Conservation (phyloP, 1,139 yeast genomes). For the Suhomyces guaymorum region DNA sequence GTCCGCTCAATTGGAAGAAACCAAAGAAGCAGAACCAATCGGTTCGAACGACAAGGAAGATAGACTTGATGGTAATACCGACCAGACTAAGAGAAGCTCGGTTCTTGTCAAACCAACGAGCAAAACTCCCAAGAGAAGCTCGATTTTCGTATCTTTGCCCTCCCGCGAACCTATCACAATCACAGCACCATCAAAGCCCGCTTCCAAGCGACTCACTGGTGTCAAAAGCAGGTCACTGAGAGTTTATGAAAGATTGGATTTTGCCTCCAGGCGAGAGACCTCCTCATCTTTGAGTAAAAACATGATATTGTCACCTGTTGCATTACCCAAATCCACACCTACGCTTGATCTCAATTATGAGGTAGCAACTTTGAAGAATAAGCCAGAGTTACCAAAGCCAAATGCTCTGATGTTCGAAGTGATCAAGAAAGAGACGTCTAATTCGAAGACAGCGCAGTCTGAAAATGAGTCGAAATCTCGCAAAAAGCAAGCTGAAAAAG, state of each 20-base stretch:
- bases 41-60: conserved; percentile 1
- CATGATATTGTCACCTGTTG: conserved; percentile 19
- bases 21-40: neutral
- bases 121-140: conserved; percentile 36
- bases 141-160: conserved; percentile 43
- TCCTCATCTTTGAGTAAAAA: conserved; percentile 9
- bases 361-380: too few relatives aligned
- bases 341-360: too few relatives aligned
- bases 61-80: too few relatives aligned
- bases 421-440: neutral
- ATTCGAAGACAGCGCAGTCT: too few relatives aligned
- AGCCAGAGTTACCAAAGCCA: conserved; percentile 4
- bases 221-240: conserved; percentile 18
- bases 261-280: conserved; percentile 18
- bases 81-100: too few relatives aligned
- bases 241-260: conserved; percentile 20
- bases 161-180: conserved; percentile 40
- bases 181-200: conserved; percentile 8
- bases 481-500: neutral
- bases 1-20: conserved; percentile 10
- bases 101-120: too few relatives aligned
- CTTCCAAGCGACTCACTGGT: conserved; percentile 10
- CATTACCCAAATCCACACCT: too few relatives aligned
- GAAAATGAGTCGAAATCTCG: too few relatives aligned
- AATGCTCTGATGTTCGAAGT: conserved; percentile 1